A percentile compares a stretch with the other conserved stretches of the same genome.
Conservation (phyloP, 495 filamentous ascomycete genomes). For the Melanomma pulvis-pyrius region DNA sequence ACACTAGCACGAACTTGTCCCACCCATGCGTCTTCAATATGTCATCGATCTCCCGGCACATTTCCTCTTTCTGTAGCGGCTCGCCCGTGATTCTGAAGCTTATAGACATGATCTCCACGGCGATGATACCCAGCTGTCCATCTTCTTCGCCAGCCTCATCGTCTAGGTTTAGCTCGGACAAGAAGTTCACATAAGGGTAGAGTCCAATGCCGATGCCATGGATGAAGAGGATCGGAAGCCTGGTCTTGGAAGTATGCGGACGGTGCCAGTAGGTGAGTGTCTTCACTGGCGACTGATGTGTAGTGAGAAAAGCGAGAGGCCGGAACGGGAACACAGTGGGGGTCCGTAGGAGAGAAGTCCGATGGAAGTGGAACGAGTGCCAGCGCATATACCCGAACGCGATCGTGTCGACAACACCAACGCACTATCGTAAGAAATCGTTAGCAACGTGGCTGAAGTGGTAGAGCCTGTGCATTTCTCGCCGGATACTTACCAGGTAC, state of each 20-base stretch:
- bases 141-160: constrained; percentile 29
- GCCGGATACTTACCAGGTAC: constrained; percentile 56
- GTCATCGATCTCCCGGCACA: constrained; percentile 54
- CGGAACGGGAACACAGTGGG: constrained; percentile 58
- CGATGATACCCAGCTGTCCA: constrained; percentile 61
- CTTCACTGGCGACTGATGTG: constrained; percentile 51
- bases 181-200: constrained; percentile 61
- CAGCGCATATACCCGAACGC: constrained; percentile 49
- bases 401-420: constrained; percentile 52
- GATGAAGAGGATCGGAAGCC: constrained; percentile 63
- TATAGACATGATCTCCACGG: constrained; percentile 65
- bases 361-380: constrained; percentile 49
- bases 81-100: constrained; percentile 59
- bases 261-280: constrained; percentile 65
- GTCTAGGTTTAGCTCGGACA: constrained; percentile 51
- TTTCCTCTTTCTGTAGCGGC: constrained; percentile 52
- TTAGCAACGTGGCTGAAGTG: neutral
- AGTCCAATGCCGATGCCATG: constrained; percentile 72
- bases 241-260: constrained; percentile 58
- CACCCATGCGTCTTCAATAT: constrained; percentile 57
- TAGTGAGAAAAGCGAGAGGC: constrained; percentile 49
- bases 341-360: constrained; percentile 42
- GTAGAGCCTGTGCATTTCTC: neutral
- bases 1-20: constrained; percentile 57
- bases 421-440: constrained; percentile 32